Percentiles rank a stretch among this genome's conserved stretches.
Conservation (phyloP, 1,284 basidiomycete species). For the Inonotus hispidus region DNA sequence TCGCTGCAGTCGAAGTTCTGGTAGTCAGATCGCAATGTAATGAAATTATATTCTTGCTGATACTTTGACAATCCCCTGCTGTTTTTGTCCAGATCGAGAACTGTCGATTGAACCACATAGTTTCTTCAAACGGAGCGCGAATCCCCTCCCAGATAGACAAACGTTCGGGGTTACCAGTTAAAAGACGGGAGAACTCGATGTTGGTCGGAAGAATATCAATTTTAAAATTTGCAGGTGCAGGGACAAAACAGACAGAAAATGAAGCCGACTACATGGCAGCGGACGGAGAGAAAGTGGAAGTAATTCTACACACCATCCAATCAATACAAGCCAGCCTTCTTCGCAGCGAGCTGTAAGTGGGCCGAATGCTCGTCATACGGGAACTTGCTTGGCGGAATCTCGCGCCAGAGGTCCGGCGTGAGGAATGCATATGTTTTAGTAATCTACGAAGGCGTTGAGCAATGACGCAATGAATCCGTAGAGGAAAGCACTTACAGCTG, state of each 20-base stretch:
- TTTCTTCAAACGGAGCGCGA: too few species aligned
- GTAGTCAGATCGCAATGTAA: too few species aligned
- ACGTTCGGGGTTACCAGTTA: too few species aligned
- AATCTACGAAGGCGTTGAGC: constrained; percentile 47
- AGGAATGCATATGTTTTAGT: constrained; percentile 98
- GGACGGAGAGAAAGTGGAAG: not conserved
- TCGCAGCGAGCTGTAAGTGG: constrained; percentile 80
- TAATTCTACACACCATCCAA: not conserved
- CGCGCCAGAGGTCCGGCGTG: constrained; percentile 96
- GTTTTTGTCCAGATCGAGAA: too few species aligned
- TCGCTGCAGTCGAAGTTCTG: too few species aligned
- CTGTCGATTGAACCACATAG: too few species aligned
- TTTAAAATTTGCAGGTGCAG: not conserved
- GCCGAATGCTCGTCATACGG: constrained; percentile 94
- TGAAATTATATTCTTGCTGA: too few species aligned
- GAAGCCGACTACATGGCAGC: not conserved
- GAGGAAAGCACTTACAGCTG: constrained; percentile 59
- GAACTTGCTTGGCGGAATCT: constrained; percentile 85
- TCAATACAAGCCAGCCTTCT: constrained; percentile 46
- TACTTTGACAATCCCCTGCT: too few species aligned
- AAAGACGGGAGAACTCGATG: not conserved
- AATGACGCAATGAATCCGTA: constrained; percentile 1
- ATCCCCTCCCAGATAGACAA: too few species aligned
- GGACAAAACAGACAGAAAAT: not conserved
- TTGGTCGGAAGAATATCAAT: not conserved